Base-by-base conservation (phyloP, 2,329 filamentous ascomycete genomes). In the Ceratocystis eucalypticola region DNA sequence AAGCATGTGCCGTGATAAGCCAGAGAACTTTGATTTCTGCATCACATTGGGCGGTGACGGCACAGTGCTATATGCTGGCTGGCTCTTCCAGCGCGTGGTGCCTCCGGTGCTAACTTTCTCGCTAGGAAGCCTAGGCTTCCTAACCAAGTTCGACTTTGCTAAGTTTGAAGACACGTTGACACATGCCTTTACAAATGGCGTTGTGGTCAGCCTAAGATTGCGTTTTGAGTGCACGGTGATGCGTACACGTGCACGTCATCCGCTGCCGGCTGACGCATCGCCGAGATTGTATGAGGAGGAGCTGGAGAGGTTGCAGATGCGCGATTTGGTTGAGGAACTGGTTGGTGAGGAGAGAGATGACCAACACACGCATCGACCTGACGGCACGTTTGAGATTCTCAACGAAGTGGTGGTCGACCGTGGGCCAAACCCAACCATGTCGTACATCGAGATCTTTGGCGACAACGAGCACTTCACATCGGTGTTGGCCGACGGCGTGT, bases 351-450 rank as follows among this genome's bases (percentile, higher is more conserved):
- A 93, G 76, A 84, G 84, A 61, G 90, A 92, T 59, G 88, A 95
- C 71, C 85, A 88, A 71, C 84, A 87, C 70, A 97, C 93, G 0
- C 94, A 97, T 77, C 82, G 80, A 53, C 92, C 92, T 0, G 90
- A 94, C 71, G 85, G 86, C 48, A 92, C 89, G 1, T 91, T 87
- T 74, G 90, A 96, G 75, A 96, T 97, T 67, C 78, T 99, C 69
- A 99, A 99, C 72, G 94, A 99, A 74, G 86, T 97, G n/a, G 93
- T 99, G 7, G 85, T 97, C 37, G 94, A 99, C 73, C 83, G 94
- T 20, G 94, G 94, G 0, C 94, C 94, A 5, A 96, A 95, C 75
- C 86, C 93, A 59, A 96, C 91, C 65, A 93, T 99, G 89, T 94
- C 90, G 10, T 87, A 86, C 64, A 91, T 89, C 22, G 93, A 97